Evolutionary conservation across 2,329 filamentous ascomycete species (phyloP), one percentile per base, ranked within the genome.

Genomic region (Stachybotrys chlorohalonatus): DNA sequence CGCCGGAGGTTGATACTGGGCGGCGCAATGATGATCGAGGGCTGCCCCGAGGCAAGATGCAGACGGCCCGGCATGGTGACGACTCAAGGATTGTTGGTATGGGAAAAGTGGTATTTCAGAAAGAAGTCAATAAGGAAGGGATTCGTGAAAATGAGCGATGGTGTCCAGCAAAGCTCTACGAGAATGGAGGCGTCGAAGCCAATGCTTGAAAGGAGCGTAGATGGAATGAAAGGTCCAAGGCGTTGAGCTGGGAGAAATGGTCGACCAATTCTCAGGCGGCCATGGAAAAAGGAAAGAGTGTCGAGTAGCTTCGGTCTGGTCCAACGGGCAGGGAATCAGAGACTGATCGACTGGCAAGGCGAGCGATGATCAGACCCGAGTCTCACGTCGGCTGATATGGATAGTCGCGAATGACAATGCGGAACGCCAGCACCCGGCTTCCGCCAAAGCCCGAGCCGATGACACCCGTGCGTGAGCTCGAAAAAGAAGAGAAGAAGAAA

Each of bases 1-100:
- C 80, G 73, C 50, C 83, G 77, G 60, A 85, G 73, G 65, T 82
- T 85, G 57, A 86, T 73, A 49, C 79, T 73, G 52, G 82, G 80
- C 42, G 79, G 75, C 16, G 75, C 72, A 53, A 81, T 70, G 60
- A 80, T 73, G 67, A 81, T 75, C 50, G 73, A 65, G 55, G 78
- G 74, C 11, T 71, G 67, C 51, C 73, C 66, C 54, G 69, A 65
- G 53, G 72, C 70, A 58, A 80, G 66, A 60, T 79, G 74, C 56
- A 81, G 67, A 53, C 71, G 70, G 50, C 75, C 70, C 54, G 73
- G 68, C 76, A 82, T 81, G 46, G 31, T 65, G 56, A 52, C 52
- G 55, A 57, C 9, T 51, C 36, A 42, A 42, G 8, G 9, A 13
- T 42, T 42, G 36, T 52, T 16, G 46, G 48, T 42, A 36, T 42